Evolutionary conservation across 345 rosid genomes (phyloP).

Genomic region (Moringa oleifera): DNA sequence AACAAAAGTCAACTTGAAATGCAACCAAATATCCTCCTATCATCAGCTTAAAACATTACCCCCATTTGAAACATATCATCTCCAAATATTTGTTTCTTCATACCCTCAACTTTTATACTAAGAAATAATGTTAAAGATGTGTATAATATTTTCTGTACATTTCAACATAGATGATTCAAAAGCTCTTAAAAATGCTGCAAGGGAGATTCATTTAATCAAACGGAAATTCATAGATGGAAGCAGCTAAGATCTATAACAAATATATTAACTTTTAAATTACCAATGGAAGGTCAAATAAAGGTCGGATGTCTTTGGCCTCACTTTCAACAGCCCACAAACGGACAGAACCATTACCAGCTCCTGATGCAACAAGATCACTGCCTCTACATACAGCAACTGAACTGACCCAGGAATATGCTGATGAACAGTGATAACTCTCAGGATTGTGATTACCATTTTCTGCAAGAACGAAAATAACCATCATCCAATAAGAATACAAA

Average conservation of each 20-base stretch:
- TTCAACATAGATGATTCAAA: neutral
- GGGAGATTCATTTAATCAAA: neutral
- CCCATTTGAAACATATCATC: no score
- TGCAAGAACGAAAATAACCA: constrained; percentile 16
- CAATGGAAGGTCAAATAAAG: constrained; percentile 65
- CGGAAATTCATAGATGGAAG: constrained; percentile 1
- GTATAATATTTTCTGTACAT: neutral
- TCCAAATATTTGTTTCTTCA: no score
- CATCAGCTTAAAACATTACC: no score
- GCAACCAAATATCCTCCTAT: no score
- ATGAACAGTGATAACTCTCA: constrained; percentile 22
- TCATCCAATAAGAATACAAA: neutral
- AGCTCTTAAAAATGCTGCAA: neutral
- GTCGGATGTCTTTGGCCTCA: constrained; percentile 41
- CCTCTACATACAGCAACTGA: constrained; percentile 74
- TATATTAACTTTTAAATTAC: constrained; percentile 27
- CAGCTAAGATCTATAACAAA: neutral
- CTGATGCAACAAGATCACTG: constrained; percentile 94
- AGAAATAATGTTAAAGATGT: neutral
- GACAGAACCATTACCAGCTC: constrained; percentile 89
- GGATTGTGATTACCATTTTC: constrained; percentile 37
- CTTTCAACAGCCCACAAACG: constrained; percentile 66
- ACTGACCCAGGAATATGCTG: constrained; percentile 83
- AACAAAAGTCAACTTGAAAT: no score
- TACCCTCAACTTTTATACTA: no score